phyloP scores from a whole-genome alignment of 345 rosid species.

The Hevea brasiliensis region DNA sequence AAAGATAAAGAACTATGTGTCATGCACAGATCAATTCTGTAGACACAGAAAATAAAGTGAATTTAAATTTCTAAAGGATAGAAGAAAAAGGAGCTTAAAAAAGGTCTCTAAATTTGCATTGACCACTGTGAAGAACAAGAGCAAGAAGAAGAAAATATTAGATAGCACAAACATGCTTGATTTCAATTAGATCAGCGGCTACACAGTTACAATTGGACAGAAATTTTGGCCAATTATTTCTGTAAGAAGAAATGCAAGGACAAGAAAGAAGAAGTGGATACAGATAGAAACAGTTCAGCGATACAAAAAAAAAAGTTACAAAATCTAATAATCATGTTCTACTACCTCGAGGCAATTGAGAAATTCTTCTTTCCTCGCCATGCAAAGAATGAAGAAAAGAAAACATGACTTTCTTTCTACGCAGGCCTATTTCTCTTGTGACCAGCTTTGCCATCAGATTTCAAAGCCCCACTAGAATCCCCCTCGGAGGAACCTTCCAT shows the following conservation, averaged over 20 bases:
- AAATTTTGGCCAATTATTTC: constrained; percentile 36
- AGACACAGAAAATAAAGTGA: not conserved
- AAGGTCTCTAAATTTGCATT: too few relatives aligned
- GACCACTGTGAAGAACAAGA: not conserved
- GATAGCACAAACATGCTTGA: constrained; percentile 31
- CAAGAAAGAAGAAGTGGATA: constrained; percentile 19
- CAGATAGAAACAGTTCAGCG: constrained; percentile 28
- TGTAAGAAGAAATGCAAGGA: constrained; percentile 23
- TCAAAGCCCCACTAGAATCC: constrained; percentile 53
- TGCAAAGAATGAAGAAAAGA: constrained; percentile 26
- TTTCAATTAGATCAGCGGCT: constrained; percentile 40
- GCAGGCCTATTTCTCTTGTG: constrained; percentile 58
- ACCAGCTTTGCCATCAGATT: constrained; percentile 55
- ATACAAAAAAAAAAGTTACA: constrained; percentile 25
- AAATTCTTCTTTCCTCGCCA: constrained; percentile 23
- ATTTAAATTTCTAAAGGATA: too few relatives aligned
- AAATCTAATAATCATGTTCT: constrained; percentile 36
- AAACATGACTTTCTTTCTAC: constrained; percentile 8
- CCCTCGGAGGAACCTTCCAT: constrained; percentile 68
- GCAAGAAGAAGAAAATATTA: not conserved
- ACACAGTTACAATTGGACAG: constrained; percentile 34
- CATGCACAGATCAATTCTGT: not conserved
- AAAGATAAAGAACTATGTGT: not conserved
- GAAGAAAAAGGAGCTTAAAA: too few relatives aligned
- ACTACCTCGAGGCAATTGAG: constrained; percentile 26